Evolutionary conservation across 192 early-diverging fungal species (phyloP), one percentile per base, ranked within the genome.

Genomic region (Allomyces macrogynus): DNA sequence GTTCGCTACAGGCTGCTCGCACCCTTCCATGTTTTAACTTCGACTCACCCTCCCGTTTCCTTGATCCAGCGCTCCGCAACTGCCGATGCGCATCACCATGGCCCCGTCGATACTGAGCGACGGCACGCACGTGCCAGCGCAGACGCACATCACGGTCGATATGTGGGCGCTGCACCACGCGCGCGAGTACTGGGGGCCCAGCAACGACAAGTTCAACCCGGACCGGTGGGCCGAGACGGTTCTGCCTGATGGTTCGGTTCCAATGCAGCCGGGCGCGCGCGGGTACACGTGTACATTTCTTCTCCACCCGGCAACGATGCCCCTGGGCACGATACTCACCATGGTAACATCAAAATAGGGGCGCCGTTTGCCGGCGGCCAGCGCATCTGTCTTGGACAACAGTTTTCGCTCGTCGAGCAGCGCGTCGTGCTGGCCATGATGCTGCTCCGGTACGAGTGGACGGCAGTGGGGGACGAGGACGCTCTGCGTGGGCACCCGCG

Each of bases 371-470:
- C 82, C 61, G 69, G 75, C 27, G 85, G 85, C 3, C 62, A 72
- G 12, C 77, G 79, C 61, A 74, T 81, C 67, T 85, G 79, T 67
- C 71, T 84, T n/a, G 85, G 81, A 43, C 80, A 79, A 77, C 80
- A 80, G 65, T 87, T 85, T 62, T 73, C 75, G 23, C 68, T 85
- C 14, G 64, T 77, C n/a, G 82, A 85, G 64, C 80, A 81, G 68
- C 73, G 74, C 10, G 75, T 84, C 11, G 72, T 77, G 10, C 67
- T 84, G n/a, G 64, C 79, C 5, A 81, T 84, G 69, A 49, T 78
- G 24, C 69, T 81, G 12, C 67, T 70, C 42, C 66, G 68, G 43
- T 81, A 76, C 67, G 68, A 72, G 32, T 78, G 76, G 74, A 69
- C 72, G 20, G 67, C 75, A 7, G 32, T 40, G 3, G 32, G 32